Conservation (phyloP, 176 grass and related monocot species). For the Otatea glauca region DNA sequence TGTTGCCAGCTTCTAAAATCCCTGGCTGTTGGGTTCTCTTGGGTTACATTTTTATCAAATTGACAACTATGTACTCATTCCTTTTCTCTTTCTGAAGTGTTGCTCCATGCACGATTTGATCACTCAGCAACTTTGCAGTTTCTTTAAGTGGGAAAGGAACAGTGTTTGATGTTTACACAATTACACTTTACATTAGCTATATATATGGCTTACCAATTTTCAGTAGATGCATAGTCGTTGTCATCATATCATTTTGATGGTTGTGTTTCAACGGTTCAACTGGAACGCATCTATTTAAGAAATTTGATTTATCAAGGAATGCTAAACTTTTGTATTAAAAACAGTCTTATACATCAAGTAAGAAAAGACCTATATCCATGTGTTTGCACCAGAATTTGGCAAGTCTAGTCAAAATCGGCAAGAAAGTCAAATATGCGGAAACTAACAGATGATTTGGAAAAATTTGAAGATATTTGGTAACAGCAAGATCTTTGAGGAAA, state of each 20-base stretch:
- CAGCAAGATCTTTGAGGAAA: too few relatives aligned
- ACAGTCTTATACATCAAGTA: conserved; percentile 5
- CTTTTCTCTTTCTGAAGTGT: conserved; percentile 8
- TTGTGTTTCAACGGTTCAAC: conserved; percentile 34
- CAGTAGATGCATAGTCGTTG: background rate
- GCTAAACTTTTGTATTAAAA: background rate
- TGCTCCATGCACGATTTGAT: background rate
- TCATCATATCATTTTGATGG: conserved; percentile 20
- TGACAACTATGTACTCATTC: background rate
- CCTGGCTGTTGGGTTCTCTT: background rate
- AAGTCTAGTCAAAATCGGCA: too few relatives aligned
- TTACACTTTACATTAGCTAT: background rate
- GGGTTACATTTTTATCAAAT: background rate
- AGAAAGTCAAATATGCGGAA: too few relatives aligned
- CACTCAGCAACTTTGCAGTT: background rate
- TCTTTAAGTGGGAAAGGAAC: background rate
- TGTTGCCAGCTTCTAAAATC: background rate
- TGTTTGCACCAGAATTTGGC: too few relatives aligned
- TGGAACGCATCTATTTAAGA: background rate
- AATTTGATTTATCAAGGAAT: conserved; percentile 14
- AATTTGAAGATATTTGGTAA: too few relatives aligned
- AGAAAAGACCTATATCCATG: background rate
- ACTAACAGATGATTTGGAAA: too few relatives aligned
- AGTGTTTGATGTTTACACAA: background rate
- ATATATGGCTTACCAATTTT: background rate